These are phyloP conservation scores for Cytospora paraplurivora DNA, from an alignment of 2,329 filamentous ascomycete genomes.

Conservation along the genomic window DNA sequence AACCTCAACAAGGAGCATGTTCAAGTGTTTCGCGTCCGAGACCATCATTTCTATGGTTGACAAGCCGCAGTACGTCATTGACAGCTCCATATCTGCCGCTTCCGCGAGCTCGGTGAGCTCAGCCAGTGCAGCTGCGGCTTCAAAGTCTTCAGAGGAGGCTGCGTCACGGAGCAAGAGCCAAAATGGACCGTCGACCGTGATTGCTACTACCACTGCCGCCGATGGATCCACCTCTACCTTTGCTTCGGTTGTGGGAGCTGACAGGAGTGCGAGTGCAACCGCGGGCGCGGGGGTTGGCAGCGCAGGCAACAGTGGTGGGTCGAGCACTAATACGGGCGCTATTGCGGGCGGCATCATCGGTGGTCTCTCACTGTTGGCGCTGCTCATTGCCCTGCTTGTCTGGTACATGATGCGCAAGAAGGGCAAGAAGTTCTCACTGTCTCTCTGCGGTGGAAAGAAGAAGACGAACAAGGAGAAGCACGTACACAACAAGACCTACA, in stretches of 20 bases:
- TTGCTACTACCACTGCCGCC: constrained; percentile 25
- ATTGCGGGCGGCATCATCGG: constrained; percentile 39
- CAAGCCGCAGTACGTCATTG: constrained; percentile 39
- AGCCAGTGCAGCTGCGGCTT: constrained; percentile 13
- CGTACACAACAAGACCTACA: constrained; percentile 16
- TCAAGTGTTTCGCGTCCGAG: constrained; percentile 37
- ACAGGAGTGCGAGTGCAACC: constrained; percentile 15
- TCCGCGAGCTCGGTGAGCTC: constrained; percentile 21
- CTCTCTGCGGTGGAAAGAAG: constrained; percentile 28
- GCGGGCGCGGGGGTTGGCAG: constrained; percentile 3
- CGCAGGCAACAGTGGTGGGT: constrained; percentile 1
- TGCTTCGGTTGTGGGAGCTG: constrained; percentile 23
- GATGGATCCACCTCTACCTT: constrained; percentile 26
- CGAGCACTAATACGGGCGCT: constrained; percentile 33
- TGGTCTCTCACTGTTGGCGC: constrained; percentile 33
- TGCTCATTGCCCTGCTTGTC: constrained; percentile 32
- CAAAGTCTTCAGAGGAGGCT: constrained; percentile 13
- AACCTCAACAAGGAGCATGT: constrained; percentile 39
- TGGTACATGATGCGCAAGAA: constrained; percentile 34
- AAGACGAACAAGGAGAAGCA: constrained; percentile 27
- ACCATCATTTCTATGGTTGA: constrained; percentile 40
- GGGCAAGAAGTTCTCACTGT: constrained; percentile 30
- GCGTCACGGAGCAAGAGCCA: constrained; percentile 17
- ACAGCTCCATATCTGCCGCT: constrained; percentile 35
- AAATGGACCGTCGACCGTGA: constrained; percentile 23